Evolutionary conservation across 2,329 filamentous ascomycete species (phyloP).

Genomic region (Paraphoma chrysanthemicola): DNA sequence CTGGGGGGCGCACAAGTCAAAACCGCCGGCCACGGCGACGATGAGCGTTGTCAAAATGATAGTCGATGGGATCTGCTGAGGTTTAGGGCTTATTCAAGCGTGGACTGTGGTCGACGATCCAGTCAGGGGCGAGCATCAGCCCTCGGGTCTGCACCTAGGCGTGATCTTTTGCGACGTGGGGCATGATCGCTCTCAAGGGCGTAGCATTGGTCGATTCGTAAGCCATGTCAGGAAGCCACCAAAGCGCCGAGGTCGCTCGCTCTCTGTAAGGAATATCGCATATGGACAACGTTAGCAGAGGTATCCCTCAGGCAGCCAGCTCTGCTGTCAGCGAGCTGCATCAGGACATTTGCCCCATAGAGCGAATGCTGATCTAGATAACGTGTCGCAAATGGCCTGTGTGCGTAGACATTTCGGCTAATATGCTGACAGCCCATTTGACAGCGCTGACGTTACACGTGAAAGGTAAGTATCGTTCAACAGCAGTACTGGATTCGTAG

Average conservation of each 20-base stretch:
- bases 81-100: neutral
- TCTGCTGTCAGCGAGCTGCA: slow-evolving; percentile 16
- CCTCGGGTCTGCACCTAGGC: neutral
- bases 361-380: slow-evolving; percentile 12
- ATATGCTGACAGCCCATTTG: slow-evolving; percentile 26
- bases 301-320: slow-evolving; percentile 1
- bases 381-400: slow-evolving; percentile 6
- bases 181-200: slow-evolving; percentile 16
- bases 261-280: neutral
- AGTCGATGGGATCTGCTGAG: neutral
- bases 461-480: slow-evolving; percentile 19
- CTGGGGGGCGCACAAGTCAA: no score
- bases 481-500: neutral
- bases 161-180: neutral
- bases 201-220: slow-evolving; percentile 22
- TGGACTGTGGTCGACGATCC: neutral
- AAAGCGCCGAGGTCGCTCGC: slow-evolving; percentile 1
- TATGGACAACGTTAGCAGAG: neutral
- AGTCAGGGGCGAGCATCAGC: neutral
- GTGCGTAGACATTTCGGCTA: neutral
- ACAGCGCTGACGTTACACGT: slow-evolving; percentile 30
- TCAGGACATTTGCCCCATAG: slow-evolving; percentile 13
- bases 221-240: slow-evolving; percentile 20
- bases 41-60: neutral
- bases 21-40: no score